A percentile compares a stretch with the other conserved stretches of the same genome.
phyloP scores from a whole-genome alignment of 1,284 basidiomycete species.

The Puccinia horiana region DNA sequence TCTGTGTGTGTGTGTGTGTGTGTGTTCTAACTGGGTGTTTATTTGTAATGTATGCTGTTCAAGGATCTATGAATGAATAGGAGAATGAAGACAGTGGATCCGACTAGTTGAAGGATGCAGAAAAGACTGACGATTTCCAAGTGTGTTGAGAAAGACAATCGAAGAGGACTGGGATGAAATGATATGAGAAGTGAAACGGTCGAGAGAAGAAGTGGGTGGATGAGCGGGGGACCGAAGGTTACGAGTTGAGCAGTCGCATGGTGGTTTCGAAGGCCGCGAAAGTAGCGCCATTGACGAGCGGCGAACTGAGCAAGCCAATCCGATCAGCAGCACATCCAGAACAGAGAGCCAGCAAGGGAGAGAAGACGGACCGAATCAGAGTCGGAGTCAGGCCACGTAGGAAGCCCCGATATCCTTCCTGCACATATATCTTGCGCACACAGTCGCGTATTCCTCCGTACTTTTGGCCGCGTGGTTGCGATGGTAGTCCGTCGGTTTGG shows the following conservation, averaged over 20 bases:
- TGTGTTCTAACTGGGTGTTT: too few species aligned
- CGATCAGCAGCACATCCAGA: too few species aligned
- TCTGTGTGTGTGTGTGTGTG: too few species aligned
- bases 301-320: conserved; percentile 30
- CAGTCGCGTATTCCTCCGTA: conserved; percentile 82
- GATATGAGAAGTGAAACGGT: background rate
- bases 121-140: too few species aligned
- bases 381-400: conserved; percentile 86
- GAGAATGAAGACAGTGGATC: too few species aligned
- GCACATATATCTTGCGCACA: conserved; percentile 74
- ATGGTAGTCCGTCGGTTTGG: conserved; percentile 75
- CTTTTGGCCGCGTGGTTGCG: conserved; percentile 60
- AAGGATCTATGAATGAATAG: too few species aligned
- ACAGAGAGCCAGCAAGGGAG: background rate
- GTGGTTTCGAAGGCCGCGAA: conserved; percentile 45
- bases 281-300: conserved; percentile 41
- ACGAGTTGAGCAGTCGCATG: conserved; percentile 26
- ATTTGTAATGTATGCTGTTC: too few species aligned
- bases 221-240: background rate
- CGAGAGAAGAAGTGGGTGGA: background rate
- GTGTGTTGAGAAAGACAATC: too few species aligned
- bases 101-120: too few species aligned
- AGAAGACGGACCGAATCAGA: conserved; percentile 71
- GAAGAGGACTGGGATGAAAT: too few species aligned
- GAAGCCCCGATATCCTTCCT: conserved; percentile 81